phyloP scores from a whole-genome alignment of 1,139 yeast species.

The Saccharomyces hybrid region DNA sequence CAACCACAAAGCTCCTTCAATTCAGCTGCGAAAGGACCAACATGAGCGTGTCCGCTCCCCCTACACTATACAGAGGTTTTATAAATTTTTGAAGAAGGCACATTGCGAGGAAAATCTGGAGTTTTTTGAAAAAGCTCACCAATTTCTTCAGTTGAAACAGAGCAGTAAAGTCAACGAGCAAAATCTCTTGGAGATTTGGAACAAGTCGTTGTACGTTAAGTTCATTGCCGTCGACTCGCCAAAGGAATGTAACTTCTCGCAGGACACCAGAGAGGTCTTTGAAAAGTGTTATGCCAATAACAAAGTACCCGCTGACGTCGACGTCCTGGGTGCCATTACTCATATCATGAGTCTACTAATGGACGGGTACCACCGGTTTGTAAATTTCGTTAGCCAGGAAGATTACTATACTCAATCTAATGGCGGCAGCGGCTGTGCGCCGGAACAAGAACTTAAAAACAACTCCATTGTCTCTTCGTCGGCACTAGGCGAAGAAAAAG shows the following conservation, averaged over 20 bases:
- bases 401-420: neutral
- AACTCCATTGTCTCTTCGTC: neutral
- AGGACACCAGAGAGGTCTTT: slow-evolving; percentile 19
- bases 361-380: slow-evolving; percentile 23
- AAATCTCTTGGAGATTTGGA: slow-evolving; percentile 18
- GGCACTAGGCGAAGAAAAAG: neutral
- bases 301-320: slow-evolving; percentile 15
- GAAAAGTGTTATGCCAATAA: slow-evolving; percentile 14
- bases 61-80: slow-evolving; percentile 18
- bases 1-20: neutral
- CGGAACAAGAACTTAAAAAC: neutral
- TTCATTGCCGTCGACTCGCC: slow-evolving; percentile 25
- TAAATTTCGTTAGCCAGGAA: neutral
- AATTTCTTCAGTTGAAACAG: slow-evolving; percentile 7
- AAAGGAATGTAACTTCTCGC: slow-evolving; percentile 29
- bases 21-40: neutral
- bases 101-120: slow-evolving; percentile 31
- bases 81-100: slow-evolving; percentile 18
- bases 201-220: slow-evolving; percentile 16
- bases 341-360: slow-evolving; percentile 23
- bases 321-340: slow-evolving; percentile 21
- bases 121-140: slow-evolving; percentile 15
- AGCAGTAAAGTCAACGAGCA: neutral
- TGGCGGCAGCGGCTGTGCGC: neutral
- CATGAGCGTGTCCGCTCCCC: slow-evolving; percentile 6